phyloP scores from a whole-genome alignment of 306 rosid genomes.

The Pterocarpus santalinus region DNA sequence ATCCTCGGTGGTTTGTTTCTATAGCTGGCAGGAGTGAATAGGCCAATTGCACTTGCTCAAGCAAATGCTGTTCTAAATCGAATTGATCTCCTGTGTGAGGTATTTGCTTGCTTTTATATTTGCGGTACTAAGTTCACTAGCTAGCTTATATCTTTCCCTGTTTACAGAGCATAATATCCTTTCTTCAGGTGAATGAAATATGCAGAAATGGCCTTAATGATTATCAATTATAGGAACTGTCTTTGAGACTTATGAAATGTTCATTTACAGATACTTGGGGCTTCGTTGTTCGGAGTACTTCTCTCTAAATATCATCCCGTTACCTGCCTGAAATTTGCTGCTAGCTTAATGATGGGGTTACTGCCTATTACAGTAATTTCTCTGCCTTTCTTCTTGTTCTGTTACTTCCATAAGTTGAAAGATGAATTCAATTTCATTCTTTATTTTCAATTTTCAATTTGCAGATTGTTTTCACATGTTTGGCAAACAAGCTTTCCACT shows the following conservation, averaged over 20 bases:
- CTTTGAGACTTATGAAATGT: slow-evolving; percentile 38
- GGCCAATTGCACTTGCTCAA: slow-evolving; percentile 93
- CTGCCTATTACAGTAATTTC: slow-evolving; percentile 82
- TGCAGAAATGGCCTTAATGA: slow-evolving; percentile 18
- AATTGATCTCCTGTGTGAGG: slow-evolving; percentile 96
- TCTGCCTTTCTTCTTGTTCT: slow-evolving; percentile 47
- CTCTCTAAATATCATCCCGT: slow-evolving; percentile 89
- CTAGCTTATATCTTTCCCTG: slow-evolving; percentile 30
- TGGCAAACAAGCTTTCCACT: slow-evolving; percentile 87
- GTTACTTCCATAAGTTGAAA: slow-evolving; percentile 38
- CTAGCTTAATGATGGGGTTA: slow-evolving; percentile 75
- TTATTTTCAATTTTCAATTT: slow-evolving; percentile 24
- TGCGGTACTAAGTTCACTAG: background rate
- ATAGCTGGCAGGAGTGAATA: slow-evolving; percentile 93
- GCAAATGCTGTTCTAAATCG: slow-evolving; percentile 93
- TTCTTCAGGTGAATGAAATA: slow-evolving; percentile 26
- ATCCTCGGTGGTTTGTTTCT: slow-evolving; percentile 39
- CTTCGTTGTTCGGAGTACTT: slow-evolving; percentile 83
- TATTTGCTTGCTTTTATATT: slow-evolving; percentile 43
- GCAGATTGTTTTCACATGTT: slow-evolving; percentile 77
- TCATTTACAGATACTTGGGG: slow-evolving; percentile 80
- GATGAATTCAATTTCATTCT: slow-evolving; percentile 10
- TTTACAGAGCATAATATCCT: slow-evolving; percentile 22
- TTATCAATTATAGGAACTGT: slow-evolving; percentile 12
- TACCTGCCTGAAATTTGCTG: slow-evolving; percentile 84